A percentile compares a stretch with the other conserved stretches of the same genome.
Evolutionary conservation across 768 basidiomycete genomes (phyloP).

Genomic region (Dictyophora rubrovolvata): DNA sequence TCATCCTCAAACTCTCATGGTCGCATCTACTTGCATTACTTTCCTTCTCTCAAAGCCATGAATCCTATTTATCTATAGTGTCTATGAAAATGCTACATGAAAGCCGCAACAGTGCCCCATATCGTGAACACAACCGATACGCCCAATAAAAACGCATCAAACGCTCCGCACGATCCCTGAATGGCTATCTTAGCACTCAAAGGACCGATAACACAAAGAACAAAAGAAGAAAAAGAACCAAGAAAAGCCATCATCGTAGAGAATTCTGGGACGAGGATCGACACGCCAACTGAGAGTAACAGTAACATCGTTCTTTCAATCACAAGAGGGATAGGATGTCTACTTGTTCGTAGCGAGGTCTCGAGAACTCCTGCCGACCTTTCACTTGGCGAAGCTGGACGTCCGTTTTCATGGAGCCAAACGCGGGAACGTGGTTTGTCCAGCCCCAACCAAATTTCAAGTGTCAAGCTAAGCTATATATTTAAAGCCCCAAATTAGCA

Average conservation of each 20-base stretch:
- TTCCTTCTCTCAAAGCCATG: not conserved
- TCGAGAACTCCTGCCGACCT: slow-evolving; percentile 11
- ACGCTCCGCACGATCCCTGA: slow-evolving; percentile 29
- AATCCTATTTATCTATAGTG: not conserved
- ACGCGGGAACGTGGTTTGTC: slow-evolving; percentile 27
- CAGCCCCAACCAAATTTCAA: slow-evolving; percentile 70
- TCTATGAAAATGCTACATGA: slow-evolving; percentile 25
- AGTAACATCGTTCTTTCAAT: slow-evolving; percentile 53
- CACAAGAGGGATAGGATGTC: slow-evolving; percentile 29
- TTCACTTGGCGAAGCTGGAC: slow-evolving; percentile 11
- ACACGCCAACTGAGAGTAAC: slow-evolving; percentile 50
- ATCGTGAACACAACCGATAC: slow-evolving; percentile 54
- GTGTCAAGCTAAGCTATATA: slow-evolving; percentile 64
- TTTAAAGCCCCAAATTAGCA: not conserved
- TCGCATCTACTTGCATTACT: too few species aligned
- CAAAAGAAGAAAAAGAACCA: slow-evolving; percentile 76
- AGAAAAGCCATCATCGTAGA: slow-evolving; percentile 81
- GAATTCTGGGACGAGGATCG: slow-evolving; percentile 73
- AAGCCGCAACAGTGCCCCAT: slow-evolving; percentile 67
- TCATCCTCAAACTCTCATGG: too few species aligned
- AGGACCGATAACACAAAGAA: slow-evolving; percentile 70
- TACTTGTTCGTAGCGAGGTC: slow-evolving; percentile 22
- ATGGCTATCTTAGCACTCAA: slow-evolving; percentile 60
- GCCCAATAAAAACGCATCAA: slow-evolving; percentile 47
- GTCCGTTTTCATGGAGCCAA: slow-evolving; percentile 17